Evolutionary conservation across 352 stramenopile species (phyloP), one percentile per base, ranked within the genome.

Genomic region (Pythium chondricola): DNA sequence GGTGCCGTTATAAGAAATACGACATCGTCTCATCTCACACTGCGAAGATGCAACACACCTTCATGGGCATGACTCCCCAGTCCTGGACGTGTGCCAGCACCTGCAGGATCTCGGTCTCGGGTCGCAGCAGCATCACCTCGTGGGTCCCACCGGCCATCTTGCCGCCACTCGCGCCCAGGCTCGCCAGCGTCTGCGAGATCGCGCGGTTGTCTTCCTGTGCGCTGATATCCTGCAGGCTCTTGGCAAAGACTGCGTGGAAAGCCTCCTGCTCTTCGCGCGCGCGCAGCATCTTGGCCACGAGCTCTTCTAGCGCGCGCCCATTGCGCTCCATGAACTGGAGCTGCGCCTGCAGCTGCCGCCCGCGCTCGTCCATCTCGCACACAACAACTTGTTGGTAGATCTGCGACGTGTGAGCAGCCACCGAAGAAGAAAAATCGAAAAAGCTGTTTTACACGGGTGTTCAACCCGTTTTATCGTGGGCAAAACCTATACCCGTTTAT

Each of bases 241-340:
- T 71, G 20, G 73, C 65, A 31, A 93, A 85, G 4, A 51, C 50
- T 10, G 20, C 29, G 10, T 80, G 61, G 56, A 88, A 88, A 2
- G 43, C 45, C 68, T 88, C 73, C 48, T 88, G 73, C 44, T 88
- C 74, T 49, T 89, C 74, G 0, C 77, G 67, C 25, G 71, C 63
- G 36, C 65, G 71, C 42, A 87, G 56, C 71, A 85, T 86, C 58
- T 71, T 74, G 18, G 63, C 65, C 36, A 90, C 68, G 24, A 85
- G 52, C 46, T 91, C 82, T 56, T 88, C 74, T n/a, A 93, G 59
- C 31, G 78, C 74, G 37, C 63, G 74, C 1, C 71, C 66, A 48
- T 85, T 93, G 48, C 73, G 73, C 75, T 93, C 82, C 65, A 90
- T 78, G 52, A 91, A 81, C 63, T 90, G 74, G 45, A 93, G 48